Evolutionary conservation across 345 rosid species (phyloP).

Genomic region (Angophora floribunda): DNA sequence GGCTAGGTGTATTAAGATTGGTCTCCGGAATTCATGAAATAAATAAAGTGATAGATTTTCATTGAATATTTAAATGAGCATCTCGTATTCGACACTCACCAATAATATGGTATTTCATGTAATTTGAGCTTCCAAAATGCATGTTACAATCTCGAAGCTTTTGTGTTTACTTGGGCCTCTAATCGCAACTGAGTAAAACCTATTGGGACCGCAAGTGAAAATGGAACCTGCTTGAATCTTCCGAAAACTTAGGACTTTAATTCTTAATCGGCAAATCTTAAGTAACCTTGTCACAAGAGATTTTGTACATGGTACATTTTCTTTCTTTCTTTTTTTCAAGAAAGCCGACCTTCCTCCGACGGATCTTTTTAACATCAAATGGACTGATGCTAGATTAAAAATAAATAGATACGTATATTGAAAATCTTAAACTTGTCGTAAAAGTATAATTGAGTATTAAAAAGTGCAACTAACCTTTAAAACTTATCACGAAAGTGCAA

Average conservation of each 20-base stretch:
- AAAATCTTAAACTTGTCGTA: not conserved
- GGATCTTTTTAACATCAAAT: not conserved
- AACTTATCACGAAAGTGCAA: too few relatives aligned
- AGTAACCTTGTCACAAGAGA: not conserved
- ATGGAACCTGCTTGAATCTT: not conserved
- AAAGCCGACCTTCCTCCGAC: not conserved
- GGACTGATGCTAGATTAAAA: not conserved
- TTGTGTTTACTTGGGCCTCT: not conserved
- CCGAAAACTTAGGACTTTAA: not conserved
- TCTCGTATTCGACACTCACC: not conserved
- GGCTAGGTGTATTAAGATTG: not conserved
- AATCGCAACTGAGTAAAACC: not conserved
- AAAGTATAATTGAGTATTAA: not conserved
- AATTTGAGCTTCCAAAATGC: not conserved
- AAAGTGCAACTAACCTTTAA: too few relatives aligned
- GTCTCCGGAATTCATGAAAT: not conserved
- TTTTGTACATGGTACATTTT: not conserved
- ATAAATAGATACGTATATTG: too few relatives aligned
- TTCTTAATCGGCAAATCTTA: not conserved
- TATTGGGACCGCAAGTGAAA: not conserved
- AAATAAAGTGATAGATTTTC: not conserved
- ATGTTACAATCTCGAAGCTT: not conserved
- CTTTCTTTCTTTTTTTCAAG: too few relatives aligned
- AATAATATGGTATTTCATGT: not conserved
- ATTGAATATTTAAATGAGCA: not conserved